phyloP scores from a whole-genome alignment of 1,139 yeast species.

The Barnettozyma hawaiiensis region DNA sequence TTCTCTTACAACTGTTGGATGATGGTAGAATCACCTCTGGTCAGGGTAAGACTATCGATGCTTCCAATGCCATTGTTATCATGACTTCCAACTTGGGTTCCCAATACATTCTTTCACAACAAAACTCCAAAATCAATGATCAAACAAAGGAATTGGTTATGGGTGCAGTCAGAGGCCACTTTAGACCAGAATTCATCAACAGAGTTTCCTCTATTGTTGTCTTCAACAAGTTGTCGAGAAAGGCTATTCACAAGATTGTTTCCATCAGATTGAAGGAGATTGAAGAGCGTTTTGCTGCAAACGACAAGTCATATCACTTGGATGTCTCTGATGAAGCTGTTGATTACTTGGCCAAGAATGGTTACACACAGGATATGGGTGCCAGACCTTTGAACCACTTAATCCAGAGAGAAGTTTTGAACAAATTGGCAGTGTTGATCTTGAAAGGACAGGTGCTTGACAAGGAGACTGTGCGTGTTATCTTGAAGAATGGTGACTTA shows the following conservation, averaged over 20 bases:
- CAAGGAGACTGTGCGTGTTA: conserved; percentile 74
- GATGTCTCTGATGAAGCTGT: conserved; percentile 68
- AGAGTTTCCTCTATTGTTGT: conserved; percentile 90
- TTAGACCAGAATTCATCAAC: conserved; percentile 96
- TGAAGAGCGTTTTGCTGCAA: conserved; percentile 75
- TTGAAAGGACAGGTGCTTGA: conserved; percentile 83
- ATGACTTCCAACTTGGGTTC: conserved; percentile 99
- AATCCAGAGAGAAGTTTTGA: conserved; percentile 82
- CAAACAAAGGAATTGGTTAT: conserved; percentile 72
- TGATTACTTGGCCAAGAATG: conserved; percentile 75
- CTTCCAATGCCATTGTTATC: conserved; percentile 85
- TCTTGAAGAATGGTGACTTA: conserved; percentile 53
- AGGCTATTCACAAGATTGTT: conserved; percentile 89
- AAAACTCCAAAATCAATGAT: conserved; percentile 57
- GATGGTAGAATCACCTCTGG: conserved; percentile 96
- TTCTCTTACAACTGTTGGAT: conserved; percentile 84
- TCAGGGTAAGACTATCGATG: conserved; percentile 88
- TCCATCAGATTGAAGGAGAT: conserved; percentile 77
- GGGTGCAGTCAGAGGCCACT: conserved; percentile 81
- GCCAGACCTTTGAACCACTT: conserved; percentile 96
- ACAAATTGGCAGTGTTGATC: conserved; percentile 80
- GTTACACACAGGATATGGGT: conserved; percentile 91
- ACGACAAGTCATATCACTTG: conserved; percentile 71
- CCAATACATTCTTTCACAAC: conserved; percentile 69
- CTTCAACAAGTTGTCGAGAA: conserved; percentile 85